Percentiles rank a stretch among this genome's conserved stretches.
Conservation (phyloP, 495 filamentous ascomycete genomes). For the Xylaria flabelliformis region DNA sequence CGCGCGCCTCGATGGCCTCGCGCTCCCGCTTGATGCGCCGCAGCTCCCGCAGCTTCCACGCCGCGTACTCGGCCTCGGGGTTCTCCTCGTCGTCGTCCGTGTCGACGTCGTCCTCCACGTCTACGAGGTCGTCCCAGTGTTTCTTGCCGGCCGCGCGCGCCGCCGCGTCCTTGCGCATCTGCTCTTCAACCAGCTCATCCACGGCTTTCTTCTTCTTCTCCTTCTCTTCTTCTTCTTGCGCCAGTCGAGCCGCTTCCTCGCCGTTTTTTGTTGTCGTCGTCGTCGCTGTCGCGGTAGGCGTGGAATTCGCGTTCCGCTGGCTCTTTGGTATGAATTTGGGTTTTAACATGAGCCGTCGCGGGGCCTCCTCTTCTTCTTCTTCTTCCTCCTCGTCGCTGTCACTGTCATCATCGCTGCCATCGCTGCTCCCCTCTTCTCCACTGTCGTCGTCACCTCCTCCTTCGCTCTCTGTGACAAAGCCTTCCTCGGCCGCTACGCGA, state of each 20-base stretch:
- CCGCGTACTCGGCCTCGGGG: conserved; percentile 85
- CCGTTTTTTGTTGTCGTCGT: conserved; percentile 22
- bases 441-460: conserved; percentile 45
- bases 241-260: conserved; percentile 40
- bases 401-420: conserved; percentile 45
- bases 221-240: conserved; percentile 56
- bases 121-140: conserved; percentile 86
- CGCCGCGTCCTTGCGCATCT: conserved; percentile 79
- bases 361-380: conserved; percentile 82
- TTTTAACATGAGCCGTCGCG: conserved; percentile 74
- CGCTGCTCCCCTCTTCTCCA: conserved; percentile 29
- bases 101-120: conserved; percentile 81
- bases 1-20: conserved; percentile 79
- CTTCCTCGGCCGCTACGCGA: conserved; percentile 68
- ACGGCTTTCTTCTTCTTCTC: conserved; percentile 63
- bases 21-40: conserved; percentile 85
- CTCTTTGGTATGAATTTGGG: conserved; percentile 93
- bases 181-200: conserved; percentile 83
- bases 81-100: conserved; percentile 81
- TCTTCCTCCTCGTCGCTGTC: conserved; percentile 56
- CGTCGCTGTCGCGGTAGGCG: conserved; percentile 23
- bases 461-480: conserved; percentile 69
- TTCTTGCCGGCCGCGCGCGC: conserved; percentile 76
- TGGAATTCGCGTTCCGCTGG: conserved; percentile 58
- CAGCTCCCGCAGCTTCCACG: conserved; percentile 93